Evolutionary conservation across 805 yeast species (phyloP).

Genomic region (Candida khao-thaluensis): DNA sequence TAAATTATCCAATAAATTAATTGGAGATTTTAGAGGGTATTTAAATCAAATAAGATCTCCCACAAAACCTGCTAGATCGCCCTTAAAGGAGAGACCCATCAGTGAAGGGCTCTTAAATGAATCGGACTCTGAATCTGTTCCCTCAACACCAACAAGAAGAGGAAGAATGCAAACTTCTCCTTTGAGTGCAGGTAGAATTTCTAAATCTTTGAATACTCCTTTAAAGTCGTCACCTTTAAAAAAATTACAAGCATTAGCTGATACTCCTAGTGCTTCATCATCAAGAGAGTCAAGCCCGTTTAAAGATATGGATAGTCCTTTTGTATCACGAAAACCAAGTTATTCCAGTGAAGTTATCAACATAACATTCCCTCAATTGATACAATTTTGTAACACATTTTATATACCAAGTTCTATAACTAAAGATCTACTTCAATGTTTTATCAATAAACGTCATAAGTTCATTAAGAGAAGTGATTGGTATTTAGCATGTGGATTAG

Average conservation of each 20-base stretch:
- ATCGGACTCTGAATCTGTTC: slow-evolving; percentile 7
- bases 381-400: slow-evolving; percentile 59
- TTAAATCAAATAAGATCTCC: slow-evolving; percentile 24
- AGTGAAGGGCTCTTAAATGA: slow-evolving; percentile 1
- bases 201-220: slow-evolving; percentile 25
- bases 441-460: slow-evolving; percentile 48
- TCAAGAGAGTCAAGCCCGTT: slow-evolving; percentile 8
- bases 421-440: slow-evolving; percentile 49
- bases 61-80: slow-evolving; percentile 14
- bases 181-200: slow-evolving; percentile 13
- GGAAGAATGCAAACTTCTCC: slow-evolving; percentile 15
- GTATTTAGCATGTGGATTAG: slow-evolving; percentile 67
- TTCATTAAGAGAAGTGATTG: slow-evolving; percentile 58
- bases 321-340: neutral
- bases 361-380: slow-evolving; percentile 29
- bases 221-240: slow-evolving; percentile 38
- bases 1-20: slow-evolving; percentile 36
- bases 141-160: slow-evolving; percentile 15
- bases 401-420: slow-evolving; percentile 58
- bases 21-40: slow-evolving; percentile 47
- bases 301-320: slow-evolving; percentile 4
- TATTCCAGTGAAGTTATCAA: neutral
- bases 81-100: slow-evolving; percentile 28
- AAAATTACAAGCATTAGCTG: slow-evolving; percentile 27
- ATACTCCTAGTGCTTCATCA: slow-evolving; percentile 10